Percentiles rank a stretch among this genome's conserved stretches.
phyloP scores from a whole-genome alignment of 2,329 filamentous ascomycete genomes.

The Alternaria arborescens region DNA sequence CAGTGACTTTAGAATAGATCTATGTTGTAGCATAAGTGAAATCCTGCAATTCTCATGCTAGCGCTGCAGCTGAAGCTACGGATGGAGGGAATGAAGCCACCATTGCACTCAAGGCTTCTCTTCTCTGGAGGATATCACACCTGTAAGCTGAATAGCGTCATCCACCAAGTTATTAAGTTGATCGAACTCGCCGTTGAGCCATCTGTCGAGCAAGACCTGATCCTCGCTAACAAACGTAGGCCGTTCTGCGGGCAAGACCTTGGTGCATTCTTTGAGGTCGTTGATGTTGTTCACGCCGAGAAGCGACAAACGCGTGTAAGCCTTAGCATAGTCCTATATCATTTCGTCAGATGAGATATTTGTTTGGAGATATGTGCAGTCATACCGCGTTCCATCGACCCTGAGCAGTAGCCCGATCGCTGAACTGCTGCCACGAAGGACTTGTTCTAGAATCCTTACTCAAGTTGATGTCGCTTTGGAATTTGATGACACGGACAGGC shows the following conservation, averaged over 20 bases:
- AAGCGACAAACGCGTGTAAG: constrained; percentile 63
- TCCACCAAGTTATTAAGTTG: constrained; percentile 47
- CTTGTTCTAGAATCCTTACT: constrained; percentile 46
- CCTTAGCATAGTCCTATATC: constrained; percentile 58
- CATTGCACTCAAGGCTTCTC: not conserved
- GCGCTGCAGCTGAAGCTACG: not conserved
- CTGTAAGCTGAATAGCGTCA: constrained; percentile 45
- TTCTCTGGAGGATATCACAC: constrained; percentile 24
- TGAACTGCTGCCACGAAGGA: constrained; percentile 45
- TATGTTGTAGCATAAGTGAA: not conserved
- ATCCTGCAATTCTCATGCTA: not conserved
- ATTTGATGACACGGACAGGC: constrained; percentile 48
- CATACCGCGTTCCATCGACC: constrained; percentile 48
- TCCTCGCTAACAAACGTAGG: constrained; percentile 38
- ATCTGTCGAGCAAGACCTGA: constrained; percentile 40
- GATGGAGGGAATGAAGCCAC: not conserved
- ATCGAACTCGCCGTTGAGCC: constrained; percentile 44
- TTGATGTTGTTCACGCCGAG: constrained; percentile 67
- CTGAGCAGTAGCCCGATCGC: constrained; percentile 32
- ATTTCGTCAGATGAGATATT: not conserved
- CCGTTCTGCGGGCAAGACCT: constrained; percentile 54
- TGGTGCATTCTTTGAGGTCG: constrained; percentile 63
- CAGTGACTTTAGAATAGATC: not conserved
- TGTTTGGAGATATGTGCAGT: not conserved
- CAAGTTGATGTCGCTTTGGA: constrained; percentile 48